A percentile compares a stretch with the other conserved stretches of the same genome.
These are phyloP conservation scores for Auricularia auricula-judae DNA, from an alignment of 768 basidiomycete genomes.

Conservation along the genomic window DNA sequence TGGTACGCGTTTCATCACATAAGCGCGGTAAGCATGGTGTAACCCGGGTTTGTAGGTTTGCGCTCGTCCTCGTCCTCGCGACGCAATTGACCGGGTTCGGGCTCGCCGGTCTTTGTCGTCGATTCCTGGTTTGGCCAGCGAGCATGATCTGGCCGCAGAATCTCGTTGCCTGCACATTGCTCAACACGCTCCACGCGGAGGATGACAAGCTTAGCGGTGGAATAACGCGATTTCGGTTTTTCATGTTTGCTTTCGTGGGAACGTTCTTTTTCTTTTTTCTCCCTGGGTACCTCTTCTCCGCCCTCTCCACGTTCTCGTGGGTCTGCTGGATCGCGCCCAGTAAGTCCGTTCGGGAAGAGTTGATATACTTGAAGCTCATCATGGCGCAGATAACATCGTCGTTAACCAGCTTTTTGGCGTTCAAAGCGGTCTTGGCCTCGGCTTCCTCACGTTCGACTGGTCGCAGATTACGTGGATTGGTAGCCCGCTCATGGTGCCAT, in stretches of 20 bases:
- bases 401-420: slow-evolving; percentile 40
- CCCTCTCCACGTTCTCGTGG: slow-evolving; percentile 34
- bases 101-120: slow-evolving; percentile 29
- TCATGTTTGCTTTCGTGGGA: slow-evolving; percentile 19
- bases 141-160: slow-evolving; percentile 38
- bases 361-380: background rate
- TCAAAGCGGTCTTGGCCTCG: slow-evolving; percentile 32
- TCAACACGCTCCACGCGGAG: slow-evolving; percentile 40
- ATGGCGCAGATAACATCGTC: slow-evolving; percentile 21
- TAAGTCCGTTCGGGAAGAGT: slow-evolving; percentile 4
- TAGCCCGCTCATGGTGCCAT: slow-evolving; percentile 33
- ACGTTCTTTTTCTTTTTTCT: slow-evolving; percentile 32
- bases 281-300: slow-evolving; percentile 35
- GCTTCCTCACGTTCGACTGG: slow-evolving; percentile 41
- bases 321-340: slow-evolving; percentile 35
- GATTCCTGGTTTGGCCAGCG: slow-evolving; percentile 37
- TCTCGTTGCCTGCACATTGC: slow-evolving; percentile 31
- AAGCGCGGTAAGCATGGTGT: background rate
- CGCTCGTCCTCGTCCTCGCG: slow-evolving; percentile 27
- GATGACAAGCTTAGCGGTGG: slow-evolving; percentile 24
- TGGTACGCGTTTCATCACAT: slow-evolving; percentile 14
- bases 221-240: slow-evolving; percentile 29
- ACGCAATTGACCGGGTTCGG: slow-evolving; percentile 34
- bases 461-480: slow-evolving; percentile 31
- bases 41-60: slow-evolving; percentile 17